These are phyloP conservation scores for Lachancea waltii DNA, from an alignment of 805 yeast genomes.

Conservation along the genomic window DNA sequence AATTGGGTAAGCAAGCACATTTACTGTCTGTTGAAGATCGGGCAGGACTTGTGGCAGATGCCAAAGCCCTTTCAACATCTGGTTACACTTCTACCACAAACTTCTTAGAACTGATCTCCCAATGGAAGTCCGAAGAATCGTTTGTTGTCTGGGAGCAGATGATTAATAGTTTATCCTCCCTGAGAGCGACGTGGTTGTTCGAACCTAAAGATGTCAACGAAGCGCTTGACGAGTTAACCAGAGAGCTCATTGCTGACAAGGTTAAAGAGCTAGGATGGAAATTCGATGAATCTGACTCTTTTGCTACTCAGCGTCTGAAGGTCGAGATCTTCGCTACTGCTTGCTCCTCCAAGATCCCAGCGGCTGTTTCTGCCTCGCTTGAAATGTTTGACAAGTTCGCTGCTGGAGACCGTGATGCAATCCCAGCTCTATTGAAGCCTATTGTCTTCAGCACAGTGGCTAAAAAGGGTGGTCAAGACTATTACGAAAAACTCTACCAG, in stretches of 20 bases:
- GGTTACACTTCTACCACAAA: slow-evolving; percentile 60
- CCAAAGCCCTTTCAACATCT: slow-evolving; percentile 61
- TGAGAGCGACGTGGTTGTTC: slow-evolving; percentile 50
- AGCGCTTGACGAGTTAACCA: slow-evolving; percentile 46
- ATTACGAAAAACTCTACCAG: slow-evolving; percentile 54
- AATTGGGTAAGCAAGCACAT: slow-evolving; percentile 53
- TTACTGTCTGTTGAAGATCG: slow-evolving; percentile 68
- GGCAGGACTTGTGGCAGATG: slow-evolving; percentile 77
- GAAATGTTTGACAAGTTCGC: slow-evolving; percentile 47
- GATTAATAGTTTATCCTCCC: slow-evolving; percentile 40
- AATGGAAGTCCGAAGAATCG: slow-evolving; percentile 54
- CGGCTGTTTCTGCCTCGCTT: slow-evolving; percentile 41
- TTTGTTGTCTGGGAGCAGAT: slow-evolving; percentile 67
- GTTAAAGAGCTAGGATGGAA: slow-evolving; percentile 57
- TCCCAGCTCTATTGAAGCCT: slow-evolving; percentile 68
- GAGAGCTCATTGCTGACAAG: slow-evolving; percentile 50
- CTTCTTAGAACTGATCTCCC: slow-evolving; percentile 51
- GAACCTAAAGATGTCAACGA: slow-evolving; percentile 42
- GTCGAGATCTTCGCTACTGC: slow-evolving; percentile 57
- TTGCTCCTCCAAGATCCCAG: slow-evolving; percentile 43
- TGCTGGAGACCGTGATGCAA: slow-evolving; percentile 58
- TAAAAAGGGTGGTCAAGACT: slow-evolving; percentile 51
- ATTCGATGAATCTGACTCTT: slow-evolving; percentile 49
- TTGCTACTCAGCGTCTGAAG: slow-evolving; percentile 60
- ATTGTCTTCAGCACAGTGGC: slow-evolving; percentile 64